Evolutionary conservation across 331 rosid genomes (phyloP).

Genomic region (Malus hybrid): DNA sequence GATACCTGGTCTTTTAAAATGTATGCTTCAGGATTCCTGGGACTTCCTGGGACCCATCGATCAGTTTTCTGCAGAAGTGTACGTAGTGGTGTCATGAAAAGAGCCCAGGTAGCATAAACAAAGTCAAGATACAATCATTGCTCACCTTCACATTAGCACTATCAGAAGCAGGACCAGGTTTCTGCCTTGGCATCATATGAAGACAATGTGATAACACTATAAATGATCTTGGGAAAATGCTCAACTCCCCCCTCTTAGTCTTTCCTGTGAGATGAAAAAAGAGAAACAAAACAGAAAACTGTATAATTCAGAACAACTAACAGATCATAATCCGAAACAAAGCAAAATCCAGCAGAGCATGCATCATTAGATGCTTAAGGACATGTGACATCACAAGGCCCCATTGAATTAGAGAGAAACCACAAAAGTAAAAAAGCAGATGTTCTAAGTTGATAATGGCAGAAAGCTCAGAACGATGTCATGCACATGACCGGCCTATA

Average conservation of each 20-base stretch:
- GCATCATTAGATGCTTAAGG: not conserved
- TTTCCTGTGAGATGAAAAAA: slow-evolving; percentile 42
- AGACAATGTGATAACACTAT: slow-evolving; percentile 67
- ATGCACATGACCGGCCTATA: not conserved
- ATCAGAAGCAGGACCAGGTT: slow-evolving; percentile 53
- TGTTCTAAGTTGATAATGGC: not conserved
- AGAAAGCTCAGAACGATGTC: not conserved
- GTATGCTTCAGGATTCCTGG: slow-evolving; percentile 84
- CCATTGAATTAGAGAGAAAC: not conserved
- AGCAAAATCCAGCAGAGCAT: not conserved
- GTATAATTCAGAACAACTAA: not conserved
- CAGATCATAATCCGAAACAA: not conserved
- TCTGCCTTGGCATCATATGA: slow-evolving; percentile 94
- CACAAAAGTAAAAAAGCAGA: not conserved
- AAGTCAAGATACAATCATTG: not conserved
- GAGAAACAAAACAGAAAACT: not conserved
- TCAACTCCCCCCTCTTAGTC: slow-evolving; percentile 92
- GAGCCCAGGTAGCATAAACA: slow-evolving; percentile 2
- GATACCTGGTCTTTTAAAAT: slow-evolving; percentile 81
- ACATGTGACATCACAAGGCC: not conserved
- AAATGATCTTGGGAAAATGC: slow-evolving; percentile 75
- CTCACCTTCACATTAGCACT: slow-evolving; percentile 47
- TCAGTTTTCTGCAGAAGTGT: slow-evolving; percentile 40
- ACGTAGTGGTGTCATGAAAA: not conserved
- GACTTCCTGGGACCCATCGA: slow-evolving; percentile 73